Evolutionary conservation across 129 eudicot genomes (phyloP).

Genomic region (Glebionis coronaria): DNA sequence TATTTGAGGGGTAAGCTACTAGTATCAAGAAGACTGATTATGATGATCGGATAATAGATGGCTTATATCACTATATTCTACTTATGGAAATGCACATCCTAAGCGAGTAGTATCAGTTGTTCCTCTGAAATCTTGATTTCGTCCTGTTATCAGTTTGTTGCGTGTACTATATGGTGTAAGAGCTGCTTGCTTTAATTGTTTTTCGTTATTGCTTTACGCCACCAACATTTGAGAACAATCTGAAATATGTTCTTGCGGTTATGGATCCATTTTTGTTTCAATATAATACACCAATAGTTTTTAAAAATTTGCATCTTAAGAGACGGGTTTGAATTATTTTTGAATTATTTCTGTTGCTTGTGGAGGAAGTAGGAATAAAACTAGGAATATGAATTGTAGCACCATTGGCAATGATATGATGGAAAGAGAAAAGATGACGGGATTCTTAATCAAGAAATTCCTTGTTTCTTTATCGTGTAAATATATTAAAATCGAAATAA

Average conservation of each 20-base stretch:
- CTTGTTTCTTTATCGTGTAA: too few relatives aligned
- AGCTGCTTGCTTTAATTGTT: too few relatives aligned
- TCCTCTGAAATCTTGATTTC: conserved; percentile 65
- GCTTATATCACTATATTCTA: too few relatives aligned
- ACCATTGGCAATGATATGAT: neutral
- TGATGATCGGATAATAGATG: too few relatives aligned
- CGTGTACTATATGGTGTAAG: conserved; percentile 43
- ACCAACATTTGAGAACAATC: neutral
- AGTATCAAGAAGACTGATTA: too few relatives aligned
- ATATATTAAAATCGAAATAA: too few relatives aligned
- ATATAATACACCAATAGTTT: neutral
- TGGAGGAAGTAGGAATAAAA: neutral
- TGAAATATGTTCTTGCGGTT: neutral
- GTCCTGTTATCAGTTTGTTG: conserved; percentile 50
- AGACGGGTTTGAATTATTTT: neutral
- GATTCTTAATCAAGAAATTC: neutral
- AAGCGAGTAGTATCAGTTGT: conserved; percentile 66
- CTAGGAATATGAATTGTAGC: conserved; percentile 1
- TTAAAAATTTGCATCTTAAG: neutral
- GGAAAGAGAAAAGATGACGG: neutral
- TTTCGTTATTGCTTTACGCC: conserved; percentile 1
- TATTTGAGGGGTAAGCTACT: too few relatives aligned
- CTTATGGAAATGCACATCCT: conserved; percentile 75
- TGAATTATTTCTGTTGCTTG: neutral
- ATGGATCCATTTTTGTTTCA: neutral